Evolutionary conservation across 768 basidiomycete species (phyloP).

Genomic region (Pisolithus marmoratus): DNA sequence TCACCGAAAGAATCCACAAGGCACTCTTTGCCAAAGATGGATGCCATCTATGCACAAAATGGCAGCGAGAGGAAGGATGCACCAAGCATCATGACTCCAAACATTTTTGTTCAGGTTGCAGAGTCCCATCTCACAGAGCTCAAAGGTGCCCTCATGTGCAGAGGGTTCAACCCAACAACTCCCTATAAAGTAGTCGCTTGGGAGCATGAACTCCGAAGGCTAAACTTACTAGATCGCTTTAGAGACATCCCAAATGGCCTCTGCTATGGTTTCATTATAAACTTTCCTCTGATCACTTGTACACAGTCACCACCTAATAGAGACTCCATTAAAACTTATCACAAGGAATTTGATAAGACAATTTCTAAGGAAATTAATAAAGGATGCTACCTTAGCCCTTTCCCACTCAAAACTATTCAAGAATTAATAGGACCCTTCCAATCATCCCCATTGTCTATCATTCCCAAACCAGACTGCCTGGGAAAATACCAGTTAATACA

Average conservation of each 20-base stretch:
- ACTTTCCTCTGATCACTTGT: neutral
- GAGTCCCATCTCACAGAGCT: neutral
- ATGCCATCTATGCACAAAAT: neutral
- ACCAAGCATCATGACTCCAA: neutral
- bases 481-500: slow-evolving; percentile 18
- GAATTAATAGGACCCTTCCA: neutral
- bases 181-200: neutral
- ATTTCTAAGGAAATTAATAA: neutral
- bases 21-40: neutral
- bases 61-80: neutral
- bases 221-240: neutral
- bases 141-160: neutral
- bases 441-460: neutral
- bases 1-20: neutral
- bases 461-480: neutral
- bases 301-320: neutral
- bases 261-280: neutral
- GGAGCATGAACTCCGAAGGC: neutral
- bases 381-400: neutral
- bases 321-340: neutral
- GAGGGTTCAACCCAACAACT: neutral
- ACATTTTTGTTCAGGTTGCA: neutral
- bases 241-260: neutral
- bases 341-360: neutral
- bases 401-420: neutral